These are phyloP conservation scores for Metschnikowia kunwiensis DNA, from an alignment of 805 yeast species.

Conservation along the genomic window DNA sequence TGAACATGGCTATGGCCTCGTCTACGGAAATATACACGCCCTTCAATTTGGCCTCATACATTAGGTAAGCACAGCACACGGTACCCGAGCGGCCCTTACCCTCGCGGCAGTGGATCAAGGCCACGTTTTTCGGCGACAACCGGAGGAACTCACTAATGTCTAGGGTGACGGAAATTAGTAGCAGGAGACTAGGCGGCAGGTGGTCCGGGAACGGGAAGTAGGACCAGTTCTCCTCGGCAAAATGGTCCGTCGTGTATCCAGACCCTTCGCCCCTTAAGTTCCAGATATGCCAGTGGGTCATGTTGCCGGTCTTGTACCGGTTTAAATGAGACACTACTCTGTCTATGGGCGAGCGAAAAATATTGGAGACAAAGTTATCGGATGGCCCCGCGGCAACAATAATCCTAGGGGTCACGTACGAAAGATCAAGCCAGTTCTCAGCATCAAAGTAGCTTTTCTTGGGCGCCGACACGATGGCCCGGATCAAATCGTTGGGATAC, in stretches of 20 bases:
- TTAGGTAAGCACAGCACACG: conserved; percentile 64
- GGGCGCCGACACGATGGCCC: conserved; percentile 24
- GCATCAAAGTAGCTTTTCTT: conserved; percentile 21
- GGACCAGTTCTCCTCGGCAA: conserved; percentile 13
- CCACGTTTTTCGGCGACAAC: conserved; percentile 42
- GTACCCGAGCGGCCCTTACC: conserved; percentile 94
- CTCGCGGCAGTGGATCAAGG: conserved; percentile 79
- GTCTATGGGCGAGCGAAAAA: conserved; percentile 47
- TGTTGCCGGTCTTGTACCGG: conserved; percentile 44
- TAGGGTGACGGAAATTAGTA: conserved; percentile 43
- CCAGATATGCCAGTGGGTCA: conserved; percentile 65
- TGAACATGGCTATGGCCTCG: conserved; percentile 53
- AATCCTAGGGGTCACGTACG: conserved; percentile 61
- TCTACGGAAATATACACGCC: conserved; percentile 25
- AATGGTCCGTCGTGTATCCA: conserved; percentile 22
- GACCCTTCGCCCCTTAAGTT: conserved; percentile 63
- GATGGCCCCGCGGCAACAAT: conserved; percentile 80
- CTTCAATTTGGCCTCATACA: conserved; percentile 34
- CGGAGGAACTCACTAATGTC: conserved; percentile 46
- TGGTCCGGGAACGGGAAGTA: conserved; percentile 71
- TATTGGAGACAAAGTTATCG: conserved; percentile 35
- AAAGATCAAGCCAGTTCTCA: conserved; percentile 50
- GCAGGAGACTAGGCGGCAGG: conserved; percentile 61
- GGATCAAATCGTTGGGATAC: conserved; percentile 13
- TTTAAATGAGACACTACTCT: conserved; percentile 45